phyloP scores from a whole-genome alignment of 2,329 filamentous ascomycete species.

The Mycosphaerelloides madeirae region DNA sequence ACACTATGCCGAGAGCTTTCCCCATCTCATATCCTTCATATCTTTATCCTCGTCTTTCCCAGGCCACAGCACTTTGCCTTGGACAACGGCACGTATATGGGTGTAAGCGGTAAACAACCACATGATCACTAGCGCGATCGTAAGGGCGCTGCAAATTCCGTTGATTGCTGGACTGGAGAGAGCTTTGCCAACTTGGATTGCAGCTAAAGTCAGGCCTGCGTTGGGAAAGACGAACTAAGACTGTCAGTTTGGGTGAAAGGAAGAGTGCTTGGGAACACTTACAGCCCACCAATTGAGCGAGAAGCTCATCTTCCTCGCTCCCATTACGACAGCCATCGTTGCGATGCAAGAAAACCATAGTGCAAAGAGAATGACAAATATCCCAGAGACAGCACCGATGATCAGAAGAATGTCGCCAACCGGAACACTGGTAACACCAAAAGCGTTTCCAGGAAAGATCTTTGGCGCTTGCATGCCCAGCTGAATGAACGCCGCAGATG shows the following conservation, averaged over 20 bases:
- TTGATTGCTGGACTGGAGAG: conserved; percentile 51
- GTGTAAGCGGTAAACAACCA: conserved; percentile 52
- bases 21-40: conserved; percentile 22
- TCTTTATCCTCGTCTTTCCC: conserved; percentile 57
- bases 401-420: conserved; percentile 38
- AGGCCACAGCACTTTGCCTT: conserved; percentile 53
- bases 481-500: conserved; percentile 44
- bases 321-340: conserved; percentile 35
- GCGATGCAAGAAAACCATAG: conserved; percentile 50
- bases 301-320: conserved; percentile 42
- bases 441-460: conserved; percentile 32
- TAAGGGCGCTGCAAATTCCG: conserved; percentile 53
- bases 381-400: conserved; percentile 39
- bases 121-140: conserved; percentile 50
- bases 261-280: conserved; percentile 1
- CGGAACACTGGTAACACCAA: conserved; percentile 30
- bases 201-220: conserved; percentile 57
- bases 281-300: conserved; percentile 55
- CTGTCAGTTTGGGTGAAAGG: neutral
- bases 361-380: conserved; percentile 47
- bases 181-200: conserved; percentile 53
- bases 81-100: conserved; percentile 49
- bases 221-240: conserved; percentile 59
- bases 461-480: conserved; percentile 40
- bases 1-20: conserved; percentile 13